These are phyloP conservation scores for Komagataella phaffii DNA, from an alignment of 805 yeast genomes.

Conservation along the genomic window DNA sequence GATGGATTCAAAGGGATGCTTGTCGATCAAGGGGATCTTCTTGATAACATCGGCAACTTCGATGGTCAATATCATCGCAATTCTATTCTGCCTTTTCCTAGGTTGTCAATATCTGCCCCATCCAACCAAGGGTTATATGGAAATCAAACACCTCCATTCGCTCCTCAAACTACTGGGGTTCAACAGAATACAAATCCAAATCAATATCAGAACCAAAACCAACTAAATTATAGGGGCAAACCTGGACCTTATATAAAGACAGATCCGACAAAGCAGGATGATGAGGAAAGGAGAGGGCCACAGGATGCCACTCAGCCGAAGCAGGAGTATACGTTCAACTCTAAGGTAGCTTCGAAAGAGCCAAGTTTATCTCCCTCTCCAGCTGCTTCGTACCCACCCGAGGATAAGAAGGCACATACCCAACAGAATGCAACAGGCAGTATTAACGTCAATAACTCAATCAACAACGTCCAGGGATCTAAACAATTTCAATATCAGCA, in stretches of 20 bases:
- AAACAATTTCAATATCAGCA: background rate
- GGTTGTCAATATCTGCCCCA: background rate
- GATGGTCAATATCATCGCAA: background rate
- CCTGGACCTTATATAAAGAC: background rate
- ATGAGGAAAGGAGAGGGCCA: background rate
- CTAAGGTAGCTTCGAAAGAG: background rate
- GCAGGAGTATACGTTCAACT: background rate
- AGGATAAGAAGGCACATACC: background rate
- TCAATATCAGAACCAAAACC: background rate
- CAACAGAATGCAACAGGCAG: background rate
- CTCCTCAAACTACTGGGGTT: background rate
- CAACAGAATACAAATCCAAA: background rate
- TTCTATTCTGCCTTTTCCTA: background rate
- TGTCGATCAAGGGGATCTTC: constrained; percentile 13
- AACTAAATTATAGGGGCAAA: background rate
- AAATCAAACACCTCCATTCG: background rate
- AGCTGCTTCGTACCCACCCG: background rate
- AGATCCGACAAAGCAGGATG: background rate
- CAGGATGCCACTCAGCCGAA: background rate
- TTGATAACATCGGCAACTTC: constrained; percentile 9
- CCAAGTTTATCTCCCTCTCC: background rate
- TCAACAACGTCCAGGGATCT: background rate
- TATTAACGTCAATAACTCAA: background rate
- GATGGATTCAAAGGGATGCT: constrained; percentile 17
- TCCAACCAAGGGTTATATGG: background rate